These are phyloP conservation scores for Actinomortierella wolfii DNA, from an alignment of 371 early-diverging fungal species.

Conservation along the genomic window DNA sequence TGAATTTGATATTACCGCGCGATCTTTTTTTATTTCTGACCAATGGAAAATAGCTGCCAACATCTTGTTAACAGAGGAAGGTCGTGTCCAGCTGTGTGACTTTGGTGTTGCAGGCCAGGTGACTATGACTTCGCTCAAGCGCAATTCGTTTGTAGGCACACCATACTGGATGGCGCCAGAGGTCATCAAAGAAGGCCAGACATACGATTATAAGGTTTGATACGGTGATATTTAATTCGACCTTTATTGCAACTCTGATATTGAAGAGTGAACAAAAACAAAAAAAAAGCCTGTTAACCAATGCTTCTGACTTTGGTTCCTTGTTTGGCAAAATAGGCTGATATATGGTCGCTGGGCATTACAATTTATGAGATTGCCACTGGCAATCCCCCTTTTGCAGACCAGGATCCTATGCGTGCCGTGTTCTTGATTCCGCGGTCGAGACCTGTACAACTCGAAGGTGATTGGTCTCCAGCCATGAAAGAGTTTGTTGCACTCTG, in stretches of 20 bases:
- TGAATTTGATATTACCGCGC: too few relatives aligned
- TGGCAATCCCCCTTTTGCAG: conserved; percentile 93
- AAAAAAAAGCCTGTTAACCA: too few relatives aligned
- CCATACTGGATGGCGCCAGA: conserved; percentile 95
- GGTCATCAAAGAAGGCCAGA: conserved; percentile 80
- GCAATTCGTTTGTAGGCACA: conserved; percentile 90
- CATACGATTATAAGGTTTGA: conserved; percentile 70
- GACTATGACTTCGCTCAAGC: conserved; percentile 70
- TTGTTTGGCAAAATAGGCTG: conserved; percentile 53
- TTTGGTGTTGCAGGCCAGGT: conserved; percentile 85
- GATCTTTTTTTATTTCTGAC: not conserved
- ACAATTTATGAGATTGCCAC: conserved; percentile 96
- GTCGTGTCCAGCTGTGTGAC: conserved; percentile 95
- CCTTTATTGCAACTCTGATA: too few relatives aligned
- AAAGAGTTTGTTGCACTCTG: conserved; percentile 91
- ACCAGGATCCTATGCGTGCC: conserved; percentile 91
- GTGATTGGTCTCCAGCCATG: conserved; percentile 73
- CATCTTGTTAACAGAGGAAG: conserved; percentile 88
- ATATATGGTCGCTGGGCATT: conserved; percentile 95
- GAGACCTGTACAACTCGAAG: conserved; percentile 75
- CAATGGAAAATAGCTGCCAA: conserved; percentile 77
- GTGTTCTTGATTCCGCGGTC: conserved; percentile 84
- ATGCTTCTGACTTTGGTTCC: too few relatives aligned
- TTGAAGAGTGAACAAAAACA: not conserved
- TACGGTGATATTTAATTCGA: too few relatives aligned